Evolutionary conservation across 108 stramenopile species (phyloP).

Genomic region (Schizochytrium sp.): DNA sequence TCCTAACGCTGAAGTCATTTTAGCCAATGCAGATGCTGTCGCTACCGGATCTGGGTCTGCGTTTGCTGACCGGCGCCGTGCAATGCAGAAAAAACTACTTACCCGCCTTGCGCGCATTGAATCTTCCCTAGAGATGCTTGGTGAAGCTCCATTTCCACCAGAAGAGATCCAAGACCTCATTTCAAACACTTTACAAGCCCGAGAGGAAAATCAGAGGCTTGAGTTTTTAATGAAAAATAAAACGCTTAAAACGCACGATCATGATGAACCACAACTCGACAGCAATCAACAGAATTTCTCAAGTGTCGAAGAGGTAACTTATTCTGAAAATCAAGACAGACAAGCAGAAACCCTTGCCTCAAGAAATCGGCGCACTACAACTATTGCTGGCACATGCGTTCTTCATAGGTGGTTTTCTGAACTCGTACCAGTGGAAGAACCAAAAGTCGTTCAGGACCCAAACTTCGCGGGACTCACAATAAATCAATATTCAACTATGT

Average conservation of each 20-base stretch:
- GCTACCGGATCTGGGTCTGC: not conserved
- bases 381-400: not conserved
- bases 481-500: constrained; percentile 24
- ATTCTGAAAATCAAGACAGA: too few relatives aligned
- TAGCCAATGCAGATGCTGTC: not conserved
- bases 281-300: too few relatives aligned
- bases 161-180: constrained; percentile 11
- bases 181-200: not conserved
- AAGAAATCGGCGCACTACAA: too few relatives aligned
- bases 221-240: not conserved
- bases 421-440: not conserved
- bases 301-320: too few relatives aligned
- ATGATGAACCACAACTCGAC: not conserved
- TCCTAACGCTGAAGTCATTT: not conserved
- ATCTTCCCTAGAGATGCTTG: not conserved
- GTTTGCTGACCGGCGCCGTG: constrained; percentile 27
- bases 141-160: constrained; percentile 18
- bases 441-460: not conserved
- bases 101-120: constrained; percentile 11
- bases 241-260: not conserved
- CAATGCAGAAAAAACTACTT: constrained; percentile 53
- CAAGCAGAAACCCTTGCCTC: too few relatives aligned
- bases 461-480: not conserved
- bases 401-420: not conserved
- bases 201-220: not conserved